Conservation (phyloP, 2,329 filamentous ascomycete genomes). For the Trichoderma arundinaceum region DNA sequence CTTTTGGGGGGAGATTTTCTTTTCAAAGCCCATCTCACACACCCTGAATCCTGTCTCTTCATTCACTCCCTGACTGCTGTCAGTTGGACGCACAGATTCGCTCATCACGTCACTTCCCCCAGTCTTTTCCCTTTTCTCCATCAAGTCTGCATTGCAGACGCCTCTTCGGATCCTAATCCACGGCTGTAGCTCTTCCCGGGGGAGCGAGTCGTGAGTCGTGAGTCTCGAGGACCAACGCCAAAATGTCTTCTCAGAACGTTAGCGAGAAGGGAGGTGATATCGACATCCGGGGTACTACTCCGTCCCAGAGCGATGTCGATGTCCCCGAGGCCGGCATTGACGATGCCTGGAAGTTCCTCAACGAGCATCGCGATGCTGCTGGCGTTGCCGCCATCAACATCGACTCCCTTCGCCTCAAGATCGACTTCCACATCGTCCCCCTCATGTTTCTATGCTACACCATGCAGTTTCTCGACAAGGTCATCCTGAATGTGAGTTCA, state of each 20-base stretch:
- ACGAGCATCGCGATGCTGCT: conserved; percentile 48
- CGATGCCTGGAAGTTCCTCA: conserved; percentile 53
- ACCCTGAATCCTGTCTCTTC: conserved; percentile 12
- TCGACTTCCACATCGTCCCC: conserved; percentile 65
- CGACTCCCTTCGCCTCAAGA: conserved; percentile 56
- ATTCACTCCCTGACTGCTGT: conserved; percentile 17
- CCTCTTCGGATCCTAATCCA: conserved; percentile 7
- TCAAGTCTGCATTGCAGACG: background rate
- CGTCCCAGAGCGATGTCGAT: conserved; percentile 37
- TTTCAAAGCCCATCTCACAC: conserved; percentile 16
- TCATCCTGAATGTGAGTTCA: conserved; percentile 62
- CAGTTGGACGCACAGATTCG: background rate
- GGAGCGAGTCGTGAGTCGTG: conserved; percentile 3
- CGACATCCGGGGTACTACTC: conserved; percentile 33
- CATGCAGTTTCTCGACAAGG: conserved; percentile 69
- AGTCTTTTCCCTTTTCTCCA: background rate
- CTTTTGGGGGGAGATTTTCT: conserved; percentile 12
- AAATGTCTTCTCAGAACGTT: conserved; percentile 38
- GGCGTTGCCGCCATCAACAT: conserved; percentile 49
- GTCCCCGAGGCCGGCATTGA: conserved; percentile 44
- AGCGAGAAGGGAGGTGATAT: conserved; percentile 37
- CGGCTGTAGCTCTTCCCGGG: conserved; percentile 9
- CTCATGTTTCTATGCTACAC: conserved; percentile 67
- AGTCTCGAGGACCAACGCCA: conserved; percentile 1
- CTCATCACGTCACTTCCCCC: conserved; percentile 18